phyloP scores from a whole-genome alignment of 73 alveolate species.

The Paraurostyla sp. region DNA sequence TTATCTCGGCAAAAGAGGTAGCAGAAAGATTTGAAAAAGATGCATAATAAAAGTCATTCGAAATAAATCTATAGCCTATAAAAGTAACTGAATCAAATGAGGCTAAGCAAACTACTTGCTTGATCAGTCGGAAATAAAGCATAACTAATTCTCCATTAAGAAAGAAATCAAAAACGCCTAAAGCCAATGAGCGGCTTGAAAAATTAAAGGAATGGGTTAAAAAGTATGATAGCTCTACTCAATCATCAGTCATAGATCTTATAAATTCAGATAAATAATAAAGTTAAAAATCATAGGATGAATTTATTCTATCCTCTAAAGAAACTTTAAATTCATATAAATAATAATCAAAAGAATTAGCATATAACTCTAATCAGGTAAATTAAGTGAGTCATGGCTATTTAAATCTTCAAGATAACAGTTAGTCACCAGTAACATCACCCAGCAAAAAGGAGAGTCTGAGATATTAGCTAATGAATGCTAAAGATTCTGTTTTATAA shows the following conservation, averaged over 20 bases:
- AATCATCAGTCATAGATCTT: neutral
- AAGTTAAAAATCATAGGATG: neutral
- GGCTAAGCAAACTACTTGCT: neutral
- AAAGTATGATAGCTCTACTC: neutral
- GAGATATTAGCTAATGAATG: conserved; percentile 7
- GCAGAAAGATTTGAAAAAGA: no score
- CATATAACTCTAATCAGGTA: neutral
- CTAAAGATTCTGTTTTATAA: neutral
- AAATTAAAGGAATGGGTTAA: neutral
- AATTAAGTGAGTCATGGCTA: neutral
- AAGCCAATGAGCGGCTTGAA: neutral
- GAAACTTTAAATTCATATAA: no score
- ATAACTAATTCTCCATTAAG: no score
- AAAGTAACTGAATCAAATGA: no score
- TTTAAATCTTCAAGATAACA: neutral
- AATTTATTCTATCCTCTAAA: neutral
- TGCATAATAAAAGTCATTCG: no score
- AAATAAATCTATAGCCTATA: no score
- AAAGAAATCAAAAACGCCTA: neutral
- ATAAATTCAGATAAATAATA: neutral
- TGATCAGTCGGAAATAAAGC: neutral
- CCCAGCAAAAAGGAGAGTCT: conserved; percentile 19
- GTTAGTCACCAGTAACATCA: neutral
- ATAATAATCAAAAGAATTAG: no score
- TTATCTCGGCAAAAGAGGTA: no score